Evolutionary conservation across 345 rosid genomes (phyloP), one percentile per base, ranked within the genome.

Genomic region (Brassica nigra): DNA sequence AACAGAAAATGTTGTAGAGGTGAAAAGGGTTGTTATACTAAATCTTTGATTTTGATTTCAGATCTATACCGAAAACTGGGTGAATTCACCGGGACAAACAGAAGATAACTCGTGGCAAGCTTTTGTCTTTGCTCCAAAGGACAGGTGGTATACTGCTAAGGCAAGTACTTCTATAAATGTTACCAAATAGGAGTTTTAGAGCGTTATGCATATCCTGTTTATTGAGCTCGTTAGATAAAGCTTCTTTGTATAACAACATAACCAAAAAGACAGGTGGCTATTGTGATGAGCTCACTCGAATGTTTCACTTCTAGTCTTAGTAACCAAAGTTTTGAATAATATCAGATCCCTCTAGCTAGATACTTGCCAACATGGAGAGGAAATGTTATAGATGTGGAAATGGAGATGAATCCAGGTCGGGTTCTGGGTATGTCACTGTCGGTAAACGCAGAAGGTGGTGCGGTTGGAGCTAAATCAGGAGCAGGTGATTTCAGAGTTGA

Each of bases 41-140:
- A 86, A 77, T 29, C 27, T 44, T 29, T 18, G 39, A 59, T 68
- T 23, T 74, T 18, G 76, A 63, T 82, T 33, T 80, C 89, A 95
- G 97, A 95, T 95, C 44, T 95, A 96, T 80, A 93, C 97, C 1
- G 97, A 93, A 79, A 96, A 93, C 80, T 96, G 97, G 98, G 95
- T 93, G 58, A 96, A 96, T 81, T 93, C 95, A 63, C 98, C 98
- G 0, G 97, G 97, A 62, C 97, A 93, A 71, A 76, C 76, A 44
- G 98, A 93, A 86, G 99, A 93, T 86, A 93, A 93, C 85, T 90
- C 99, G 70, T 95, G 99, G 99, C 97, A 91, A 85, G 90, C 97
- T 76, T 93, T 89, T 77, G 87, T 93, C 74, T 84, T 81, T 81
- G 91, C 85, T 68, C 97, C 98, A 27, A 88, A 89, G 83, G 93